phyloP scores from a whole-genome alignment of 805 yeast species.

The Wickerhamomyces silvicola region DNA sequence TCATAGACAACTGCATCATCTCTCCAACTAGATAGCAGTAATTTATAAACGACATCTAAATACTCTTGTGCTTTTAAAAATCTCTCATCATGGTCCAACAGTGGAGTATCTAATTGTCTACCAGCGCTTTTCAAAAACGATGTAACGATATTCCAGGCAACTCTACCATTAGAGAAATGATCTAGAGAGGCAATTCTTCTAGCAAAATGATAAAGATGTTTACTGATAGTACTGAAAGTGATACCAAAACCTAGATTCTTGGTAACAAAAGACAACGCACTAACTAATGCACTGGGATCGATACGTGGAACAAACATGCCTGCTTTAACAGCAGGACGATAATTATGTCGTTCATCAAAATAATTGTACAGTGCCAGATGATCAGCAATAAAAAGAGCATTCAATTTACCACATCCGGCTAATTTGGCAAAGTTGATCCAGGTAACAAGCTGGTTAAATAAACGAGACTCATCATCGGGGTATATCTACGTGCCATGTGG shows the following conservation, averaged over 20 bases:
- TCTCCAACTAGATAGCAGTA: conserved; percentile 35
- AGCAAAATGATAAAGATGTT: conserved; percentile 35
- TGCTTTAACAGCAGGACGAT: conserved; percentile 4
- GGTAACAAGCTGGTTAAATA: conserved; percentile 24
- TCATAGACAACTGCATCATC: conserved; percentile 27
- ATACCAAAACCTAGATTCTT: too few species aligned
- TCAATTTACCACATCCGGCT: conserved; percentile 30
- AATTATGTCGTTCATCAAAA: conserved; percentile 18
- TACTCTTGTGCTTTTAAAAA: conserved; percentile 34
- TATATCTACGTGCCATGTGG: not conserved
- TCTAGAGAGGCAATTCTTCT: conserved; percentile 35
- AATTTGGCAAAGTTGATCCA: conserved; percentile 30
- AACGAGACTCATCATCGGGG: conserved; percentile 21
- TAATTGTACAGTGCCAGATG: conserved; percentile 31
- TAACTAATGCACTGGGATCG: conserved; percentile 28
- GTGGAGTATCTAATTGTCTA: conserved; percentile 25
- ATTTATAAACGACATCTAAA: conserved; percentile 30
- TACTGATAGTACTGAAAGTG: conserved; percentile 35
- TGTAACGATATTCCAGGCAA: conserved; percentile 40
- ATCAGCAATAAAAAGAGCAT: conserved; percentile 31
- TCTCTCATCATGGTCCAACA: too few species aligned
- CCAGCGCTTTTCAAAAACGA: conserved; percentile 36
- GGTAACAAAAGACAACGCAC: not conserved
- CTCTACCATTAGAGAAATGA: conserved; percentile 33
- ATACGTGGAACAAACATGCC: conserved; percentile 27